Conservation (phyloP, 345 rosid genomes). For the Rhodamnia argentea region DNA sequence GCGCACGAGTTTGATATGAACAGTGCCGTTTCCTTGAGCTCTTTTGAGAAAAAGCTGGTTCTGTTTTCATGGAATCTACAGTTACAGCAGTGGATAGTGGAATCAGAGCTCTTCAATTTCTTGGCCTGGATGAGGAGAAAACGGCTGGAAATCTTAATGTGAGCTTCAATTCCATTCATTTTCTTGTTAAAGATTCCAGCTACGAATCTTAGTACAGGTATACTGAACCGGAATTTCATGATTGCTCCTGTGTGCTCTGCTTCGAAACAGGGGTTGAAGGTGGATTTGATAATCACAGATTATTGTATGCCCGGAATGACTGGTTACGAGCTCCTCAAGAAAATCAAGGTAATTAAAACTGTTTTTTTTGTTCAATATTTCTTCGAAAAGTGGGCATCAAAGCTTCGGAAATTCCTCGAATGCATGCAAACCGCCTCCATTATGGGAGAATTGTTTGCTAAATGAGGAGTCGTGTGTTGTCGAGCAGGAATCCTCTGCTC, state of each 20-base stretch:
- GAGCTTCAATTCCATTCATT: not conserved
- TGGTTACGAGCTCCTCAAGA: slow-evolving; percentile 91
- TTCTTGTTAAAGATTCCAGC: not conserved
- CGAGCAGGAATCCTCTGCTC: slow-evolving; percentile 65
- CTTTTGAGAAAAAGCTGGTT: not conserved
- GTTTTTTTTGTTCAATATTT: not conserved
- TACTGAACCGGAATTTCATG: not conserved
- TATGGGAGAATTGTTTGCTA: not conserved
- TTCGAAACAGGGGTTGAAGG: slow-evolving; percentile 50
- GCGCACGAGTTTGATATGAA: not conserved
- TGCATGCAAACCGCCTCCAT: not conserved
- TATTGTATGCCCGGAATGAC: slow-evolving; percentile 99
- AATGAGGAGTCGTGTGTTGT: not conserved
- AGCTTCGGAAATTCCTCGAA: not conserved
- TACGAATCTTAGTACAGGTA: not conserved
- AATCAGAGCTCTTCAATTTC: slow-evolving; percentile 64
- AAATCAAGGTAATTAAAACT: slow-evolving; percentile 50
- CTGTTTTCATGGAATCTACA: slow-evolving; percentile 10
- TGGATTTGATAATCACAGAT: slow-evolving; percentile 89
- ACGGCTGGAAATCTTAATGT: slow-evolving; percentile 1
- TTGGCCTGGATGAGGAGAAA: slow-evolving; percentile 70
- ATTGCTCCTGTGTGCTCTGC: not conserved
- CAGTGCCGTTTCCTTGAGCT: not conserved
- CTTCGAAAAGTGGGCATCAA: not conserved
- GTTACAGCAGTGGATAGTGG: slow-evolving; percentile 95